phyloP scores from a whole-genome alignment of 257 asterid species.

The Nicotiana tomentosiformis region DNA sequence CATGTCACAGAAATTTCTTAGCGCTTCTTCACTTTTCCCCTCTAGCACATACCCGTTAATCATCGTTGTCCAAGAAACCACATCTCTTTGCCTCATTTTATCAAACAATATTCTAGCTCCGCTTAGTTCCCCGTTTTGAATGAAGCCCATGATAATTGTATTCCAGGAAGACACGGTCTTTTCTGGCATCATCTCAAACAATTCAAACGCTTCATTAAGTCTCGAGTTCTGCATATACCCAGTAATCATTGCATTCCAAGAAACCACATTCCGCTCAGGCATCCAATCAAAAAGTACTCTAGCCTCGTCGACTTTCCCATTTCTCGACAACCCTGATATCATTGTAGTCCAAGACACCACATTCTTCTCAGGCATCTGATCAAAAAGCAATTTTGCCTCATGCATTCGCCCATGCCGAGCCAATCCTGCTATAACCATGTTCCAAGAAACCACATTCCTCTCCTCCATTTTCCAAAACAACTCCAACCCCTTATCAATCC shows the following conservation, averaged over 20 bases:
- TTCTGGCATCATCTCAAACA: slow-evolving; percentile 41
- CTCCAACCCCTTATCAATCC: slow-evolving; percentile 35
- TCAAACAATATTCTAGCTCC: slow-evolving; percentile 36
- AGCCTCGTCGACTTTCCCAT: slow-evolving; percentile 46
- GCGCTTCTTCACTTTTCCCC: slow-evolving; percentile 52
- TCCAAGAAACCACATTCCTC: slow-evolving; percentile 56
- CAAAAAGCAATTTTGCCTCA: slow-evolving; percentile 40
- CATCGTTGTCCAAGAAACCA: slow-evolving; percentile 60
- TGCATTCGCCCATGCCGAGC: slow-evolving; percentile 39
- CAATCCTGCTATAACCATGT: slow-evolving; percentile 49
- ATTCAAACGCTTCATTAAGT: slow-evolving; percentile 31
- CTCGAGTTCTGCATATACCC: slow-evolving; percentile 37
- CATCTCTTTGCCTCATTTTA: slow-evolving; percentile 46
- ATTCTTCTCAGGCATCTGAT: slow-evolving; percentile 39
- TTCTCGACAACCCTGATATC: slow-evolving; percentile 42
- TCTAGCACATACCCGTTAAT: slow-evolving; percentile 36
- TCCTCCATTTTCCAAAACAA: slow-evolving; percentile 49
- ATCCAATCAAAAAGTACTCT: slow-evolving; percentile 39
- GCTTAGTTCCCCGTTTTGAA: slow-evolving; percentile 36
- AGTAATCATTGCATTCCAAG: slow-evolving; percentile 64
- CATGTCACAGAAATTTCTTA: slow-evolving; percentile 36
- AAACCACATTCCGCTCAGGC: slow-evolving; percentile 51
- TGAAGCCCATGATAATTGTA: slow-evolving; percentile 43
- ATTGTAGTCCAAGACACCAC: slow-evolving; percentile 56
- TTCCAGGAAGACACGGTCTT: slow-evolving; percentile 46